Evolutionary conservation across 805 yeast species (phyloP).

Genomic region (Lipomyces spencermartinsiae): DNA sequence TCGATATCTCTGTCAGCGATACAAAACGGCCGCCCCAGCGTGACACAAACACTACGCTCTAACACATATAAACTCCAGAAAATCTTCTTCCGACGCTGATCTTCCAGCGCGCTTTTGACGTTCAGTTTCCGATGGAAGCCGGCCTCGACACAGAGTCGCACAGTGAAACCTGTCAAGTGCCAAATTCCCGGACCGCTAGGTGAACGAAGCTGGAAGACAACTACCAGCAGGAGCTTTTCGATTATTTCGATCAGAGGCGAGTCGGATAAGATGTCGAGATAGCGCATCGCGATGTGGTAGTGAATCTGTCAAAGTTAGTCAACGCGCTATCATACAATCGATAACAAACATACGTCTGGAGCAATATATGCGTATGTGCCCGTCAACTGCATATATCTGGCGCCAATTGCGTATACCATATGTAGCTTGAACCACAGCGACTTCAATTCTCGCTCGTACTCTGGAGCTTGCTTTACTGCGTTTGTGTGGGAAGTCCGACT

Average conservation of each 20-base stretch:
- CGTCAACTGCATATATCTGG: conserved; percentile 32
- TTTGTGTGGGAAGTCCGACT: background rate
- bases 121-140: conserved; percentile 33
- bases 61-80: conserved; percentile 36
- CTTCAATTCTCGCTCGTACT: conserved; percentile 13
- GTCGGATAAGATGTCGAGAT: conserved; percentile 30
- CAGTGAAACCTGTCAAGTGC: conserved; percentile 36
- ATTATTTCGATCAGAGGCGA: conserved; percentile 33
- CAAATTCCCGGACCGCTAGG: conserved; percentile 38
- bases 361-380: conserved; percentile 28
- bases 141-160: conserved; percentile 36
- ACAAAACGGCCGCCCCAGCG: conserved; percentile 36
- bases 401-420: conserved; percentile 37
- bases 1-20: conserved; percentile 38
- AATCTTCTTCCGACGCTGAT: conserved; percentile 28
- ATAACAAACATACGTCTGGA: conserved; percentile 26
- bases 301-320: conserved; percentile 20
- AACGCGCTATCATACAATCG: background rate
- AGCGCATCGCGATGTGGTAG: conserved; percentile 29
- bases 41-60: conserved; percentile 33
- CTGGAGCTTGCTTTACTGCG: background rate
- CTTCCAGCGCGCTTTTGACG: conserved; percentile 27
- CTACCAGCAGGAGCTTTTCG: conserved; percentile 31
- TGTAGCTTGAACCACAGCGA: conserved; percentile 34
- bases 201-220: conserved; percentile 34